Percentiles rank a stretch among this genome's conserved stretches.
Conservation (phyloP, 352 stramenopile species). For the Elongisporangium prolatum region DNA sequence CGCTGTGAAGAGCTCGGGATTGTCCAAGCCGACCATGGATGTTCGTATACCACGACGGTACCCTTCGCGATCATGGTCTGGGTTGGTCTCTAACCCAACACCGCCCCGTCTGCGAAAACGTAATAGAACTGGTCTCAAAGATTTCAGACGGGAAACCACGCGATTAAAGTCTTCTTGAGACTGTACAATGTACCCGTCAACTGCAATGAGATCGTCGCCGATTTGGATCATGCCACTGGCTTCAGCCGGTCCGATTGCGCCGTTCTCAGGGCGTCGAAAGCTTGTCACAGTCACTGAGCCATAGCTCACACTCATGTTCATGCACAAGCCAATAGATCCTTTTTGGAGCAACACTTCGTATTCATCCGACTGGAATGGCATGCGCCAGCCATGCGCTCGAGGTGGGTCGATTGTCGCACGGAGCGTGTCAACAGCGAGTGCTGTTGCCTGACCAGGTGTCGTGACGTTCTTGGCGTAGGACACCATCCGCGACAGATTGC, state of each 20-base stretch:
- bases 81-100: conserved; percentile 29
- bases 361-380: conserved; percentile 60
- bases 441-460: conserved; percentile 51
- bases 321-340: conserved; percentile 81
- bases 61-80: conserved; percentile 30
- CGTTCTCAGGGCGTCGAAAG: conserved; percentile 69
- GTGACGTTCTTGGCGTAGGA: conserved; percentile 59
- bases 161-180: conserved; percentile 78
- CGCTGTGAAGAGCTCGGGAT: conserved; percentile 63
- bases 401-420: conserved; percentile 41
- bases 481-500: conserved; percentile 37
- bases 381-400: conserved; percentile 60
- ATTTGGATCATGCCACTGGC: conserved; percentile 74
- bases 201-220: conserved; percentile 73
- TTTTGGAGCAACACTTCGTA: conserved; percentile 87
- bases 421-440: conserved; percentile 66
- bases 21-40: conserved; percentile 65
- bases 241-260: conserved; percentile 75
- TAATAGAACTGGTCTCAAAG: conserved; percentile 64
- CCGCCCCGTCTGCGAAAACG: conserved; percentile 67
- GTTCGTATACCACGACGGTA: conserved; percentile 63
- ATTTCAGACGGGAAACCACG: conserved; percentile 81
- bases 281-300: conserved; percentile 79
- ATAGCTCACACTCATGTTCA: conserved; percentile 88
- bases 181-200: conserved; percentile 77